phyloP scores from a whole-genome alignment of 2,329 filamentous ascomycete genomes.

The Clarireedia sp. region DNA sequence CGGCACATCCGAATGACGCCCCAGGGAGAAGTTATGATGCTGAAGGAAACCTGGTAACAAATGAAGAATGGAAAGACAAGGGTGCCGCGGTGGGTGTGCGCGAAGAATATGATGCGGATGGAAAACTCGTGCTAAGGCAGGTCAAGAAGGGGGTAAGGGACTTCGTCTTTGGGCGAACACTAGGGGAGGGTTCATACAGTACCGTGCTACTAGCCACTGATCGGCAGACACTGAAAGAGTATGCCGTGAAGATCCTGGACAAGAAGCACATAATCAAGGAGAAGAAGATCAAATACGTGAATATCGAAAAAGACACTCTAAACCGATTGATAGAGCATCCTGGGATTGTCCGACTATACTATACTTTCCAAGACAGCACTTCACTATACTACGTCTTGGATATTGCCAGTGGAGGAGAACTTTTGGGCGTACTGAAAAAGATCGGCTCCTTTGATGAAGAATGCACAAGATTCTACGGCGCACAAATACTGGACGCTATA shows the following conservation, averaged over 20 bases:
- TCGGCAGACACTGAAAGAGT: constrained; percentile 87
- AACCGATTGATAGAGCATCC: constrained; percentile 95
- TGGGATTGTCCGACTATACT: constrained; percentile 92
- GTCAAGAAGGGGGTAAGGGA: constrained; percentile 97
- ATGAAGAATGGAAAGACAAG: constrained; percentile 91
- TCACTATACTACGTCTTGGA: constrained; percentile 97
- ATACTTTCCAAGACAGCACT: constrained; percentile 95
- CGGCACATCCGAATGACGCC: constrained; percentile 21
- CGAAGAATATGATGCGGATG: constrained; percentile 77
- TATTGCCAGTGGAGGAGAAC: constrained; percentile 82
- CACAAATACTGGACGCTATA: constrained; percentile 91
- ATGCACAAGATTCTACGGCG: constrained; percentile 87
- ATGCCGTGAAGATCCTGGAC: constrained; percentile 95
- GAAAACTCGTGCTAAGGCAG: constrained; percentile 70
- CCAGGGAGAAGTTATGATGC: constrained; percentile 40
- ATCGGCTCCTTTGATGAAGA: constrained; percentile 92
- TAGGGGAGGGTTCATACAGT: constrained; percentile 96
- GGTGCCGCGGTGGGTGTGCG: constrained; percentile 81
- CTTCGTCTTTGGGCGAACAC: constrained; percentile 82
- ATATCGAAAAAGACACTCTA: constrained; percentile 97
- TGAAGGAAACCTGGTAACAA: constrained; percentile 52
- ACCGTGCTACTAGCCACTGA: constrained; percentile 91
- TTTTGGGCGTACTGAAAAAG: constrained; percentile 88
- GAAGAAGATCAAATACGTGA: constrained; percentile 99
- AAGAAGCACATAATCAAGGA: constrained; percentile 99